A percentile compares a stretch with the other conserved stretches of the same genome.
phyloP scores from a whole-genome alignment of 139 green algal genomes.

The Chlorella sp. region DNA sequence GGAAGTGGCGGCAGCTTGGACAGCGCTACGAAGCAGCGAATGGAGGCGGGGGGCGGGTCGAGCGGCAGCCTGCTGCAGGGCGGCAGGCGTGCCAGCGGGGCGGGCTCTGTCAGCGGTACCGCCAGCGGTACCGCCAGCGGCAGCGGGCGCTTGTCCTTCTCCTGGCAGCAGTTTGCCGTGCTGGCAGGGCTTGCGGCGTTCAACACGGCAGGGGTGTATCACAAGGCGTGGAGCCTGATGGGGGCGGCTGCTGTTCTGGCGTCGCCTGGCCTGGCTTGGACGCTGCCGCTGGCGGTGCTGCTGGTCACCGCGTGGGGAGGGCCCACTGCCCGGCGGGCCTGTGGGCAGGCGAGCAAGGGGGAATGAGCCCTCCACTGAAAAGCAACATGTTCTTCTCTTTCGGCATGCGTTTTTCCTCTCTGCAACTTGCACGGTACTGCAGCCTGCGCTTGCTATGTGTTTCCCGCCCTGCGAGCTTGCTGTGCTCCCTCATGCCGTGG shows the following conservation, averaged over 20 bases:
- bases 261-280: conserved; percentile 51
- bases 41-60: background rate
- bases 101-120: background rate
- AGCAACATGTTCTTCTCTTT: no score
- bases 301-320: conserved; percentile 18
- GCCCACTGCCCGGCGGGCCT: no score
- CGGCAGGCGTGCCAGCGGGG: background rate
- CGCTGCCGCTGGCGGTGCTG: conserved; percentile 44
- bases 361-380: background rate
- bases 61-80: conserved; percentile 4
- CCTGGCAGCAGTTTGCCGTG: background rate
- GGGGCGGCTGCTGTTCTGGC: conserved; percentile 26
- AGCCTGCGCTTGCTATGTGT: no score
- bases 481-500: no score
- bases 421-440: no score
- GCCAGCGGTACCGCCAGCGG: background rate
- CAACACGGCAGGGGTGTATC: conserved; percentile 12
- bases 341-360: background rate
- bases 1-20: background rate
- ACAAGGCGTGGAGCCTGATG: conserved; percentile 4
- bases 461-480: no score
- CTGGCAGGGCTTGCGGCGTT: background rate
- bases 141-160: conserved; percentile 11
- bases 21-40: background rate
- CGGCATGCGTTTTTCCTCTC: no score